Conservation (phyloP, 2,329 filamentous ascomycete species). For the Macrophomina phaseolina region DNA sequence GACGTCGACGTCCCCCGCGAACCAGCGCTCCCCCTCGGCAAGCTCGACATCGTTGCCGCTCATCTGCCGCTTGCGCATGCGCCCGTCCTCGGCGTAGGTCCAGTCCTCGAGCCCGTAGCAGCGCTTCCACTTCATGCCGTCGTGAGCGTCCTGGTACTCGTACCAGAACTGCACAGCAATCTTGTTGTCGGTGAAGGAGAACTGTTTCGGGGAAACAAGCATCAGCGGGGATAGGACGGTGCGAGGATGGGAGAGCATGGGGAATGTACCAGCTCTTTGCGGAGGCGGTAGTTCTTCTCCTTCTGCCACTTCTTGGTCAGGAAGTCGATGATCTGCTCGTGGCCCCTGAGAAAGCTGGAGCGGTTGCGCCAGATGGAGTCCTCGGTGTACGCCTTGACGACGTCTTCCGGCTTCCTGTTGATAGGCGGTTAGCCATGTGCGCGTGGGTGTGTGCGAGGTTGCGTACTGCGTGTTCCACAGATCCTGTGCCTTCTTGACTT, state of each 20-base stretch:
- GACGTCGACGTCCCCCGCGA: conserved; percentile 71
- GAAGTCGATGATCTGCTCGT: conserved; percentile 70
- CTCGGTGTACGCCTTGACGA: conserved; percentile 76
- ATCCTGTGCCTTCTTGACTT: conserved; percentile 85
- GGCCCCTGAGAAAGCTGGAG: conserved; percentile 70
- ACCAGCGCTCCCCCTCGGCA: conserved; percentile 68
- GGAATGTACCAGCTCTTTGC: conserved; percentile 69
- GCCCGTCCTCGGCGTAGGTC: conserved; percentile 73
- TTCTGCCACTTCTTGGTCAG: conserved; percentile 75
- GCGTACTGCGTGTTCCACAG: conserved; percentile 78
- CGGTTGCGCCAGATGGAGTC: conserved; percentile 84
- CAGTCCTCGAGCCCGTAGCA: conserved; percentile 84
- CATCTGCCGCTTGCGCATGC: conserved; percentile 78
- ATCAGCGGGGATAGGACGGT: not conserved
- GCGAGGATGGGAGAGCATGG: too few relatives aligned
- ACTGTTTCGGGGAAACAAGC: conserved; percentile 45
- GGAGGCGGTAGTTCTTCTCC: conserved; percentile 73
- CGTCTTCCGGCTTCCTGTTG: conserved; percentile 65
- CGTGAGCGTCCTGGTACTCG: conserved; percentile 71
- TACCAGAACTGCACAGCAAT: conserved; percentile 95
- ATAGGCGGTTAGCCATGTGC: not conserved
- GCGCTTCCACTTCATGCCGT: conserved; percentile 77
- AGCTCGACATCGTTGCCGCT: conserved; percentile 75
- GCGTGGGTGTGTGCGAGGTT: too few relatives aligned
- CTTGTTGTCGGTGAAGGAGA: conserved; percentile 74